Evolutionary conservation across 2,329 filamentous ascomycete genomes (phyloP), one percentile per base, ranked within the genome.

Genomic region (Alternaria rosae): DNA sequence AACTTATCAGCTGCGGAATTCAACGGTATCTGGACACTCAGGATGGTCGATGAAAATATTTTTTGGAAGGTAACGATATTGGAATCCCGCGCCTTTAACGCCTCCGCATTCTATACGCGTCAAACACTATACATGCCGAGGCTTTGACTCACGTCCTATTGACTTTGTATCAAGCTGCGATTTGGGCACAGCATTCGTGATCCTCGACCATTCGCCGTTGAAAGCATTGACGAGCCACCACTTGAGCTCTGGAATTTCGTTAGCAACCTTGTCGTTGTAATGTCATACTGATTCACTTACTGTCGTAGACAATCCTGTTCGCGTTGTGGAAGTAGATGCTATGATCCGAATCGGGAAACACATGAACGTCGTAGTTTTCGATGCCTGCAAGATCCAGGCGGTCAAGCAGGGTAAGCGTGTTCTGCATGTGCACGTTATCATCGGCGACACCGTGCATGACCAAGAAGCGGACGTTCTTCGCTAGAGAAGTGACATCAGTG

Each of bases 171-270:
- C 75, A 30, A 68, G 50, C 55, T 72, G 70, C 20, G 69, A 68
- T 59, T 79, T 76, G 1, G 88, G 88, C 26, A 79, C 79, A 0
- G 87, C 85, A 55, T 86, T 77, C 15, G 83, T 80, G 17, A 85
- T 87, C 50, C 84, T 82, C 52, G 94, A 83, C 93, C 94, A 98
- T 79, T 97, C 93, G 54, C 95, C 95, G 70, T 98, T 98, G 78
- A 99, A 99, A 2, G 95, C 95, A 77, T 97, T 98, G 76, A 97
- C 87, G 57, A 99, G 88, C 94, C 94, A 99, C 77, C 92, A 94
- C 60, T 85, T 89, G 30, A 97, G 79, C 81, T 93, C 91, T 93
- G 20, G 30, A 21, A 20, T 26, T 20, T 23, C 17, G 44, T 66
- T 48, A 70, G 68, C 41, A 30, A 17, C 0, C 17, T 50, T 9